A percentile compares a stretch with the other conserved stretches of the same genome.
phyloP scores from a whole-genome alignment of 352 stramenopile genomes.

The Peronosclerospora sorghi region DNA sequence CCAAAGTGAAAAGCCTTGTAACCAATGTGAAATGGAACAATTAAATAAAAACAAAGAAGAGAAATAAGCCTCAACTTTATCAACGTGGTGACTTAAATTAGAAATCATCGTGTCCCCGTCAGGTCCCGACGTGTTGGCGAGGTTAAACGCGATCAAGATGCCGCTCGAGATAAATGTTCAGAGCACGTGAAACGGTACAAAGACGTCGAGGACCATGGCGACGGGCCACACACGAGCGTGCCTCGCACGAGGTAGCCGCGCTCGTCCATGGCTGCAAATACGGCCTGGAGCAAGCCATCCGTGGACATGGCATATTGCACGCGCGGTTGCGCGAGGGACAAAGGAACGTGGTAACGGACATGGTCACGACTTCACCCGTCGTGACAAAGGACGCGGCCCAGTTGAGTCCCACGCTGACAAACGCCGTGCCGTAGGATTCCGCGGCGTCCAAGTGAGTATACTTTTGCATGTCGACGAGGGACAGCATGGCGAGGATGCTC shows the following conservation, averaged over 20 bases:
- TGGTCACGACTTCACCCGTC: constrained; percentile 88
- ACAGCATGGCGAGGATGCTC: constrained; percentile 81
- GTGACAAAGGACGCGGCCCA: constrained; percentile 82
- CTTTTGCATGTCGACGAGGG: constrained; percentile 87
- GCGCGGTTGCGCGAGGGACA: constrained; percentile 89
- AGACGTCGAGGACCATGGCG: constrained; percentile 46
- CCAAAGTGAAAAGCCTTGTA: no score
- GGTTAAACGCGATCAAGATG: constrained; percentile 84
- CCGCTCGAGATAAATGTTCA: constrained; percentile 88
- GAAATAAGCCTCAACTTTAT: no score
- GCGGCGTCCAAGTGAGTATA: constrained; percentile 74
- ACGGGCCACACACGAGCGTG: constrained; percentile 47
- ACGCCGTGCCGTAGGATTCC: constrained; percentile 65
- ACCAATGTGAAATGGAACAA: no score
- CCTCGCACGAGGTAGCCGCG: constrained; percentile 67
- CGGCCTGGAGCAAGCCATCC: constrained; percentile 85
- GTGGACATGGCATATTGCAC: constrained; percentile 87
- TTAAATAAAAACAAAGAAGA: no score
- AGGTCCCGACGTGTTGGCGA: constrained; percentile 84
- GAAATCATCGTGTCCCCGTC: no score
- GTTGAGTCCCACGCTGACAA: constrained; percentile 40
- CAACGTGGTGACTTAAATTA: no score
- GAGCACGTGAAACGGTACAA: constrained; percentile 78
- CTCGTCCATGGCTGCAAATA: constrained; percentile 70
- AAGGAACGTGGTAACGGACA: constrained; percentile 93